Conservation (phyloP, 2,329 filamentous ascomycete genomes). For the Scytalidium lignicola region DNA sequence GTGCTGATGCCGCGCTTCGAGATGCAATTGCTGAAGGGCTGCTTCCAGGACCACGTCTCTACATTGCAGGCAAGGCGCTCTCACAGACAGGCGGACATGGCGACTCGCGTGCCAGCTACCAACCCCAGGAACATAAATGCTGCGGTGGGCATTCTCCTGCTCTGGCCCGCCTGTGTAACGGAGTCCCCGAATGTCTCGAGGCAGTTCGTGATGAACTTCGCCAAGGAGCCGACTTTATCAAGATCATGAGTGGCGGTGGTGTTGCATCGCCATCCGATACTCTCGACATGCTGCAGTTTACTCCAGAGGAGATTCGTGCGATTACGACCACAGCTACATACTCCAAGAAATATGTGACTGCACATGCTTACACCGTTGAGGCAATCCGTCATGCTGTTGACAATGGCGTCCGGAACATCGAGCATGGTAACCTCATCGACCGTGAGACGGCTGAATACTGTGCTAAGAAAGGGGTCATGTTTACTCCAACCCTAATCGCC, state of each 20-base stretch:
- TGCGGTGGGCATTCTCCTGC: constrained; percentile 39
- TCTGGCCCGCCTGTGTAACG: constrained; percentile 44
- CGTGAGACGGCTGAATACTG: constrained; percentile 47
- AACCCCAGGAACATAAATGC: constrained; percentile 34
- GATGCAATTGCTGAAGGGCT: constrained; percentile 52
- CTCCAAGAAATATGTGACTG: constrained; percentile 48
- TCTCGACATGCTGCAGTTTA: constrained; percentile 51
- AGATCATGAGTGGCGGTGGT: constrained; percentile 56
- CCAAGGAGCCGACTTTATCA: constrained; percentile 54
- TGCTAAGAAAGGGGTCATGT: constrained; percentile 40
- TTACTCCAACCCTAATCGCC: constrained; percentile 50
- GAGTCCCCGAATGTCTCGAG: constrained; percentile 48
- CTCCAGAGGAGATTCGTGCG: constrained; percentile 48
- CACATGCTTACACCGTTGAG: constrained; percentile 51
- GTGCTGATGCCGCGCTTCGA: constrained; percentile 48
- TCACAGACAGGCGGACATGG: constrained; percentile 55
- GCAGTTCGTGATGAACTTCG: constrained; percentile 49
- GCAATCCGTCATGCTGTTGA: constrained; percentile 50
- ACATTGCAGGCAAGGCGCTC: constrained; percentile 48
- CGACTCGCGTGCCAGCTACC: constrained; percentile 42
- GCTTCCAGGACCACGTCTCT: constrained; percentile 49
- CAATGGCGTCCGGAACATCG: constrained; percentile 50
- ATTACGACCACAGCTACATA: constrained; percentile 45
- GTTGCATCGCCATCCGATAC: constrained; percentile 51
- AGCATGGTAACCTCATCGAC: constrained; percentile 59